A percentile compares a stretch with the other conserved stretches of the same genome.
Conservation (phyloP, 108 stramenopile species). For the Cyclotella kingstonii region DNA sequence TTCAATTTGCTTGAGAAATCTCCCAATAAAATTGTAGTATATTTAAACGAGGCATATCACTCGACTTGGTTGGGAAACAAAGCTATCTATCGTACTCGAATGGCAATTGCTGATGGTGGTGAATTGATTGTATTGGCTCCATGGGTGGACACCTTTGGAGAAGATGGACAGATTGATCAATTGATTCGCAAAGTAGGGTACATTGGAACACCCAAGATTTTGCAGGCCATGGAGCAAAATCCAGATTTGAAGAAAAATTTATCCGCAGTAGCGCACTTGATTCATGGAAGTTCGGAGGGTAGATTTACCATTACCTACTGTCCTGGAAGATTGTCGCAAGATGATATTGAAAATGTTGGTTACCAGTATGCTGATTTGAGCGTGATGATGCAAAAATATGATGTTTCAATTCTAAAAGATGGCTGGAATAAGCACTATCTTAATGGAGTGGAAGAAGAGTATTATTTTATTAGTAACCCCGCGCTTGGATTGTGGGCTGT, state of each 20-base stretch:
- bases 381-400: slow-evolving; percentile 65
- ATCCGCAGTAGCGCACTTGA: slow-evolving; percentile 92
- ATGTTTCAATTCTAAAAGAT: slow-evolving; percentile 62
- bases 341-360: slow-evolving; percentile 86
- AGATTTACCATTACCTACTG: slow-evolving; percentile 91
- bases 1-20: slow-evolving; percentile 83
- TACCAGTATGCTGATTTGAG: slow-evolving; percentile 76
- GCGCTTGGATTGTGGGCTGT: slow-evolving; percentile 94
- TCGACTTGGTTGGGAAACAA: slow-evolving; percentile 97
- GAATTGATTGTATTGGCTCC: slow-evolving; percentile 92
- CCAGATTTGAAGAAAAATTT: slow-evolving; percentile 83
- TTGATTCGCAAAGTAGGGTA: slow-evolving; percentile 94
- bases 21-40: slow-evolving; percentile 82
- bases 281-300: slow-evolving; percentile 93
- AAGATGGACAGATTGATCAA: slow-evolving; percentile 80
- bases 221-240: slow-evolving; percentile 76
- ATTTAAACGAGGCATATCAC: slow-evolving; percentile 90
- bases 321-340: slow-evolving; percentile 79
- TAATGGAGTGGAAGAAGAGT: slow-evolving; percentile 65
- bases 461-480: slow-evolving; percentile 92
- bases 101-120: slow-evolving; percentile 94
- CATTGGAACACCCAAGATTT: slow-evolving; percentile 77
- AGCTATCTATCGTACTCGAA: slow-evolving; percentile 91
- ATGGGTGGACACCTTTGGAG: slow-evolving; percentile 87
- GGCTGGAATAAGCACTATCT: slow-evolving; percentile 74